Evolutionary conservation across 2,329 filamentous ascomycete species (phyloP).

Genomic region (Aspergillus udagawae): DNA sequence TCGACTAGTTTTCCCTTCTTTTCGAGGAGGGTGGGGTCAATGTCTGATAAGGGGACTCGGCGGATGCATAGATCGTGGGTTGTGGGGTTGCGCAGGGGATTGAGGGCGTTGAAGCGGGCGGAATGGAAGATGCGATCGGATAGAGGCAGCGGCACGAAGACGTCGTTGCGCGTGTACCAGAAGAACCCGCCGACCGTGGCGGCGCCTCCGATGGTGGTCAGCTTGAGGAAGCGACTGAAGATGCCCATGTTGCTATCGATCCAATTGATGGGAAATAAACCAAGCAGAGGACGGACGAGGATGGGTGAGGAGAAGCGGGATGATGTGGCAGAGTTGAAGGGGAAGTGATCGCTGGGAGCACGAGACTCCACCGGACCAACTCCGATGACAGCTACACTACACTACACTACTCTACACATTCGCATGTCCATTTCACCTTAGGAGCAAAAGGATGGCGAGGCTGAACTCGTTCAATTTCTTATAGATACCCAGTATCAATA

Average conservation of each 20-base stretch:
- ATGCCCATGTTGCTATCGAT: conserved; percentile 48
- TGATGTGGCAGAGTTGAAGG: not conserved
- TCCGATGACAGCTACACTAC: conserved; percentile 4
- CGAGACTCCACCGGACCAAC: conserved; percentile 7
- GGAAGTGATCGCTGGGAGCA: not conserved
- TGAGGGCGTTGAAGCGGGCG: conserved; percentile 55
- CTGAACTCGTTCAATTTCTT: too few species aligned
- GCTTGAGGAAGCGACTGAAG: conserved; percentile 42
- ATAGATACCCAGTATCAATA: too few species aligned
- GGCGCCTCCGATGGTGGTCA: conserved; percentile 44
- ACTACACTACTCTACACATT: too few species aligned
- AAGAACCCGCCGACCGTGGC: conserved; percentile 52
- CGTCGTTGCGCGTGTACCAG: conserved; percentile 53
- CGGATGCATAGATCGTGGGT: conserved; percentile 63
- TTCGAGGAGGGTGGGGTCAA: conserved; percentile 62
- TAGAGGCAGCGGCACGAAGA: conserved; percentile 55
- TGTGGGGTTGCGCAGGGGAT: conserved; percentile 59
- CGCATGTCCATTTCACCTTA: too few species aligned
- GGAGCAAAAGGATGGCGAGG: too few species aligned
- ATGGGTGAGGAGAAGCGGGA: not conserved
- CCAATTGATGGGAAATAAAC: not conserved
- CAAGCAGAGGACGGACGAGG: conserved; percentile 1
- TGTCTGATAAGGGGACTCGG: conserved; percentile 58
- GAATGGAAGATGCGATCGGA: conserved; percentile 60
- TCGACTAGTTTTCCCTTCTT: conserved; percentile 58